Base-by-base conservation (phyloP, 345 rosid genomes). In the Linum usitatissimum region DNA sequence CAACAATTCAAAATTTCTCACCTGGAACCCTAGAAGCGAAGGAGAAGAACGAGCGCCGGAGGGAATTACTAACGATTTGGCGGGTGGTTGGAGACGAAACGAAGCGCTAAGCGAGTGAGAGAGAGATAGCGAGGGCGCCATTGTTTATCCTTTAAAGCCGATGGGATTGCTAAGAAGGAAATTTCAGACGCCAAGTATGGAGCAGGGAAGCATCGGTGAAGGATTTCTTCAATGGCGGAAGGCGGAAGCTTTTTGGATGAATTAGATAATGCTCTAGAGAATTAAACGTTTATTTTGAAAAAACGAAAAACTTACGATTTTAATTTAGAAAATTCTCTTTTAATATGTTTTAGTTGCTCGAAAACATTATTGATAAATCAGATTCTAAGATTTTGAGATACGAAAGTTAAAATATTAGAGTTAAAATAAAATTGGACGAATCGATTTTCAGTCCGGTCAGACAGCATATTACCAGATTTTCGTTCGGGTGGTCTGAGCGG, bases 81-180 rank as follows among this genome's bases (percentile, higher is more conserved):
- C 56, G 38, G 70, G 61, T 30, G 62, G 48, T 61, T 59, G 74
- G 30, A 53, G 66, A 39, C 63, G 67, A 65, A 48, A 57, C 18
- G 76, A 64, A 45, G 77, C 57, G 65, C 63, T 68, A 56, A 70
- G 39, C 65, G 67, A 64, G 55, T 31, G 66, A 30, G 71, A 66
- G 18, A 64, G 36, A 65, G 18, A 61, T 21, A 15, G 10, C 17
- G 67, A 49, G 36, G 66, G 60, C 6, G 77, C 53, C 81, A 80
- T 74, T 61, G 61, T 62, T 56, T 31, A 45, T 17, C 14, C 49
- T 20, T 30, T 57, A 0, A 57, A 20, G 55, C 48, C 48, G 48
- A 15, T 45, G 51, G 10, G 51, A 45, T 7, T 45, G 3, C 17
- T 2, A 45, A 7, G 3, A 45, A 34, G 38, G 8, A 34, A 5